Base-by-base conservation (phyloP, 352 stramenopile genomes). In the Phytopythium litorale region DNA sequence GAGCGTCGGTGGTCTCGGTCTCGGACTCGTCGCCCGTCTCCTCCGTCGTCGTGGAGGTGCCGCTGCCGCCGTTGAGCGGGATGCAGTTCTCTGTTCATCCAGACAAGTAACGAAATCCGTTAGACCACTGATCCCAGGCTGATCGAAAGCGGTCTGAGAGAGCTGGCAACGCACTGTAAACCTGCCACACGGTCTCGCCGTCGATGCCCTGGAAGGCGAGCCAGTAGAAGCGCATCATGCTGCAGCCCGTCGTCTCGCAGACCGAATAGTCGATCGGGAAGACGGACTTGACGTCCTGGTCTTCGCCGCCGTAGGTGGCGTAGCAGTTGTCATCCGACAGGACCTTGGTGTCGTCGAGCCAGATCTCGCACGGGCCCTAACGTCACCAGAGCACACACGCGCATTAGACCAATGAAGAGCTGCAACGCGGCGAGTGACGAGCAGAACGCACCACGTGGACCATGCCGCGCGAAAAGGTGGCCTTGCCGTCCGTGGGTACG, bases 201-300 rank as follows among this genome's bases (percentile, higher is more conserved):
- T 74, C 54, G 18, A 76, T 21, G 49, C 66, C 70, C 56, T 78
- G 71, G 56, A 78, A 73, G 3, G 71, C 71, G 50, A 78, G 67
- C 68, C 68, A 76, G 68, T 76, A 78, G 64, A 78, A 78, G 40
- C 65, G 68, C 68, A 78, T 74, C 59, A 68, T 52, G 51, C 65
- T 75, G 66, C 71, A 79, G 30, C 67, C 70, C 37, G 58, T 52
- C 1, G 57, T 61, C 18, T 63, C 49, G 51, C 71, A 78, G 30
- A 62, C 66, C 37, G 71, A 78, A 35, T 78, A 78, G 66, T 79
- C 71, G 48, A 79, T 62, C 4, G 71, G 71, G 52, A 79, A 75
- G 21, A 74, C 37, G 12, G 70, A 77, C 55, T 77, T 77, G 57
- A 77, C 68, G 55, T 76, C 68, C 40, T 73, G 62, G 66, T 73